Evolutionary conservation across 169 alveolate species (phyloP).

Genomic region (Neospora caninum): DNA sequence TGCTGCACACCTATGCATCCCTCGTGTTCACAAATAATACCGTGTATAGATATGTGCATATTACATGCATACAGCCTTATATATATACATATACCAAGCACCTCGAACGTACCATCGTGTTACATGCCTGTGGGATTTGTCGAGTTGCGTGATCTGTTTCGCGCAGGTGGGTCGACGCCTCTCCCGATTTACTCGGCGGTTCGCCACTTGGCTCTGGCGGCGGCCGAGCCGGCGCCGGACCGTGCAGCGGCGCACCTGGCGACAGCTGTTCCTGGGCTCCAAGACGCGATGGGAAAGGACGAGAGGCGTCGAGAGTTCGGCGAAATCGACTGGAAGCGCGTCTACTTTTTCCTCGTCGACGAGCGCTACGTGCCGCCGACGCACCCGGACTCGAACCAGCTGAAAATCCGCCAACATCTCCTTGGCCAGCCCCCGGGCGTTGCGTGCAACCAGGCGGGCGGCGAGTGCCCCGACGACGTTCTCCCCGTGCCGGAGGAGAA

Average conservation of each 20-base stretch:
- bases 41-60: too few relatives aligned
- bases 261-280: conserved; percentile 23
- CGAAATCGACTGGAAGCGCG: conserved; percentile 60
- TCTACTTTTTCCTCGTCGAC: conserved; percentile 68
- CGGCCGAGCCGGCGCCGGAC: neutral
- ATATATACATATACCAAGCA: neutral
- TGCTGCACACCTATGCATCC: too few relatives aligned
- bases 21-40: too few relatives aligned
- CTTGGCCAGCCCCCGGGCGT: conserved; percentile 42
- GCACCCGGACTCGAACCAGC: conserved; percentile 62
- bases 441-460: neutral
- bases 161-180: conserved; percentile 66
- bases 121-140: too few relatives aligned
- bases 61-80: neutral
- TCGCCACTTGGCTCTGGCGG: conserved; percentile 30
- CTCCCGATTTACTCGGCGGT: conserved; percentile 61
- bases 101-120: too few relatives aligned
- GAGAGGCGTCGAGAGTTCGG: neutral
- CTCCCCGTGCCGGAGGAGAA: conserved; percentile 25
- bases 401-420: conserved; percentile 58
- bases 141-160: neutral
- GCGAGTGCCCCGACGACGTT: neutral
- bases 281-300: conserved; percentile 3
- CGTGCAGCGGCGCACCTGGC: neutral
- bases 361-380: conserved; percentile 68